Evolutionary conservation across 192 early-diverging fungal genomes (phyloP).

Genomic region (Rhizophagus sp.): DNA sequence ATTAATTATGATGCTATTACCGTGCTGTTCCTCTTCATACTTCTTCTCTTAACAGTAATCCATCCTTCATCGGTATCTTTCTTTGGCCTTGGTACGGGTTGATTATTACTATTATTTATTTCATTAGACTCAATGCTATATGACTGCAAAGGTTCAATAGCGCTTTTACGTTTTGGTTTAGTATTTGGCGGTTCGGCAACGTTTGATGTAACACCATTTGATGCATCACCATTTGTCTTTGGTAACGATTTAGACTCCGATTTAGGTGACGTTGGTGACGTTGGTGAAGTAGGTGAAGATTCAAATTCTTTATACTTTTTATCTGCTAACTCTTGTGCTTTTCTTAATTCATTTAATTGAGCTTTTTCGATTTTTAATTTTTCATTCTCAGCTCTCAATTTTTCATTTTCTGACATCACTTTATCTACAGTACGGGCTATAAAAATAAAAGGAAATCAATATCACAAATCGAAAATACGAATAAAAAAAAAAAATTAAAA

Average conservation of each 20-base stretch:
- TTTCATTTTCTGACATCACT: neutral
- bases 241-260: neutral
- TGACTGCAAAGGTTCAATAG: neutral
- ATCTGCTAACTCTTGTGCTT: neutral
- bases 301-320: neutral
- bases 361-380: neutral
- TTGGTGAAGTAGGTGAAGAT: too few species aligned
- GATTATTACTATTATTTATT: neutral
- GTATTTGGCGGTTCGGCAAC: neutral
- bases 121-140: neutral
- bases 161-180: neutral
- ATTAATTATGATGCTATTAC: slow-evolving; percentile 18
- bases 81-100: neutral
- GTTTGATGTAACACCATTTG: neutral
- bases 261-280: too few species aligned
- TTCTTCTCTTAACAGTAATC: slow-evolving; percentile 2
- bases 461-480: neutral
- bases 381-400: neutral
- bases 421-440: neutral
- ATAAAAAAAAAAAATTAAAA: too few species aligned
- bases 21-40: neutral
- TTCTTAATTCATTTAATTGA: neutral
- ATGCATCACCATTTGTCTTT: neutral
- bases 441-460: neutral
- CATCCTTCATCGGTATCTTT: slow-evolving; percentile 10